Percentiles rank a stretch among this genome's conserved stretches.
These are phyloP conservation scores for Ammopiptanthus mongolicus DNA, from an alignment of 306 rosid genomes.

Conservation along the genomic window DNA sequence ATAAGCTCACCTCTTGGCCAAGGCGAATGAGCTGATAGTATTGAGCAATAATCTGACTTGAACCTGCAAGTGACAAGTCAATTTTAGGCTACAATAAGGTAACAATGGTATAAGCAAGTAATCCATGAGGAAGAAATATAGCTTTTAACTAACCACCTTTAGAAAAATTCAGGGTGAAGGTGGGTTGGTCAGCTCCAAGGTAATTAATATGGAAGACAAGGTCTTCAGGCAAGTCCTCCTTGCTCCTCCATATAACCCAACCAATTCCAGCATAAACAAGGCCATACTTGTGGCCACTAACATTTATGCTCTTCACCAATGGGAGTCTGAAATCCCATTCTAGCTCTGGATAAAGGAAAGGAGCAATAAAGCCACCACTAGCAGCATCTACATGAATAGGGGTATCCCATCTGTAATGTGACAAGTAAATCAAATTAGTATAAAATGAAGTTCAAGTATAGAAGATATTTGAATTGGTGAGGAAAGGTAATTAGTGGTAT, in stretches of 20 bases:
- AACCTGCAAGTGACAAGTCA: constrained; percentile 34
- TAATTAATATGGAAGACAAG: constrained; percentile 56
- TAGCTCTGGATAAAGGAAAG: constrained; percentile 67
- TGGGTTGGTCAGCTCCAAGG: constrained; percentile 46
- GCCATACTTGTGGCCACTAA: constrained; percentile 83
- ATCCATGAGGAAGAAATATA: background rate
- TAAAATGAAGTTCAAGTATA: background rate
- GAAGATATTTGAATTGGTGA: background rate
- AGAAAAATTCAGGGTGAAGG: constrained; percentile 45
- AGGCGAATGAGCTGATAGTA: constrained; percentile 57
- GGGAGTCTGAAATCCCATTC: constrained; percentile 88
- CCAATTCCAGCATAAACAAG: constrained; percentile 86
- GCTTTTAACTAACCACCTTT: constrained; percentile 18
- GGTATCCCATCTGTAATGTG: constrained; percentile 56
- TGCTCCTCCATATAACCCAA: constrained; percentile 63
- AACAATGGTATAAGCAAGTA: background rate
- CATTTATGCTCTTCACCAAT: constrained; percentile 78
- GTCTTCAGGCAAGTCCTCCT: constrained; percentile 57
- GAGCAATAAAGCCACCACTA: constrained; percentile 79
- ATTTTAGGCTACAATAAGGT: background rate
- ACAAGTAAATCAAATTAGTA: background rate
- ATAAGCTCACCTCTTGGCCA: constrained; percentile 46
- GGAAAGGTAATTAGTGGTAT: background rate
- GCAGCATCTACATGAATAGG: constrained; percentile 88
- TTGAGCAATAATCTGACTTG: constrained; percentile 67